Evolutionary conservation across 306 rosid species (phyloP), one percentile per base, ranked within the genome.

Genomic region (Spatholobus suberectus): DNA sequence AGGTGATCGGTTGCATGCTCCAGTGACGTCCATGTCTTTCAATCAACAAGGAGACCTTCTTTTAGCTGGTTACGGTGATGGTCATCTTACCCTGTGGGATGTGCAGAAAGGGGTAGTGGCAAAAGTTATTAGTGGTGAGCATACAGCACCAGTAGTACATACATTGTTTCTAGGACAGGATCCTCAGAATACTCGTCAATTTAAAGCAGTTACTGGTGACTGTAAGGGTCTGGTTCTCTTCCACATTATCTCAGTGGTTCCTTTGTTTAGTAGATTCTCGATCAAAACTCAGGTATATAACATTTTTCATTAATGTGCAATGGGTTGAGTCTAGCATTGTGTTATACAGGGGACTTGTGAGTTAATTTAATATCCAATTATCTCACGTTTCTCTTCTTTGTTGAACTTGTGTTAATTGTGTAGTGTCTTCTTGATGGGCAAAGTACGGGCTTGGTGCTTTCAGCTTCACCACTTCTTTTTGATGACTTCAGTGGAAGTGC

Each of bases 391-490:
- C 70, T 77, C 35, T 76, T 82, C 13, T 76, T 79, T 85, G 73
- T 77, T 57, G 75, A 82, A 82, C 84, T 76, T 84, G 77, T 83
- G 70, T 82, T 82, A 55, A 79, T 87, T 81, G 78, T 82, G 81
- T 77, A 96, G 99, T 96, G 99, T 89, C 96, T 94, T 75, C 95
- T 96, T 87, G 99, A 96, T 88, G 99, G 99, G 75, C 92, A 92
- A 94, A 92, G 69, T 85, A 89, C 98, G 54, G 97, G 99, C 81
- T 87, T 85, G 49, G 96, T 91, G 74, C 89, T 96, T 46, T 92
- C 99, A 10, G 98, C 96, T 88, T 91, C 99, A 20, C 98, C 99
- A 29, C 94, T 96, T 73, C 90, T 92, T 73, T 88, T 82, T 62
- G 97, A 94, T 69, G 99, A 94, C 82, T 43, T 65, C 70, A 63